Evolutionary conservation across 1,139 yeast genomes (phyloP).

Genomic region (Insectozyma bohioensis): DNA sequence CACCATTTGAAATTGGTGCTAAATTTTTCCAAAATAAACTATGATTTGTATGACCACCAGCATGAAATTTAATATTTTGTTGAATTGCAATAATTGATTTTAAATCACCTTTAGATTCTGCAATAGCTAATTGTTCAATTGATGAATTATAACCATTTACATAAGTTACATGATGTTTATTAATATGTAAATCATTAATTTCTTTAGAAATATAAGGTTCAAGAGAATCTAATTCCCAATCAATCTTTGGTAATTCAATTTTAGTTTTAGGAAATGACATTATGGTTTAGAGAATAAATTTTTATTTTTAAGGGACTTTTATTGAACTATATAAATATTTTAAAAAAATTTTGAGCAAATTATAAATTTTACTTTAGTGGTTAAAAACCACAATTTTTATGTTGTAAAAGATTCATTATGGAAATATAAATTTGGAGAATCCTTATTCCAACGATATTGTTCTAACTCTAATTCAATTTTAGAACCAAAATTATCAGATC

Average conservation of each 20-base stretch:
- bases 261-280: slow-evolving; percentile 57
- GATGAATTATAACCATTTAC: slow-evolving; percentile 87
- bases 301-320: too few relatives aligned
- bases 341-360: too few relatives aligned
- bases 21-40: slow-evolving; percentile 87
- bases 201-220: slow-evolving; percentile 90
- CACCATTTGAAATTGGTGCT: slow-evolving; percentile 79
- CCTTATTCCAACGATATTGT: slow-evolving; percentile 23
- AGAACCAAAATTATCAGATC: slow-evolving; percentile 29
- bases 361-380: background rate
- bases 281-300: too few relatives aligned
- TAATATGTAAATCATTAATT: slow-evolving; percentile 76
- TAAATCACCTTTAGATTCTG: slow-evolving; percentile 63
- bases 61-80: slow-evolving; percentile 86
- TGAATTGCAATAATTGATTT: slow-evolving; percentile 71
- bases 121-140: slow-evolving; percentile 73
- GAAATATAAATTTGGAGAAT: slow-evolving; percentile 36
- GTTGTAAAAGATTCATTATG: slow-evolving; percentile 29
- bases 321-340: too few relatives aligned
- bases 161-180: slow-evolving; percentile 91
- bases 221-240: slow-evolving; percentile 83
- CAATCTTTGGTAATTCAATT: slow-evolving; percentile 80
- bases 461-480: slow-evolving; percentile 27
- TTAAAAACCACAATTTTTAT: background rate
- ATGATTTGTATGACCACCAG: slow-evolving; percentile 93